These are phyloP conservation scores for Tylopilus balloui DNA, from an alignment of 768 basidiomycete species.

Conservation along the genomic window DNA sequence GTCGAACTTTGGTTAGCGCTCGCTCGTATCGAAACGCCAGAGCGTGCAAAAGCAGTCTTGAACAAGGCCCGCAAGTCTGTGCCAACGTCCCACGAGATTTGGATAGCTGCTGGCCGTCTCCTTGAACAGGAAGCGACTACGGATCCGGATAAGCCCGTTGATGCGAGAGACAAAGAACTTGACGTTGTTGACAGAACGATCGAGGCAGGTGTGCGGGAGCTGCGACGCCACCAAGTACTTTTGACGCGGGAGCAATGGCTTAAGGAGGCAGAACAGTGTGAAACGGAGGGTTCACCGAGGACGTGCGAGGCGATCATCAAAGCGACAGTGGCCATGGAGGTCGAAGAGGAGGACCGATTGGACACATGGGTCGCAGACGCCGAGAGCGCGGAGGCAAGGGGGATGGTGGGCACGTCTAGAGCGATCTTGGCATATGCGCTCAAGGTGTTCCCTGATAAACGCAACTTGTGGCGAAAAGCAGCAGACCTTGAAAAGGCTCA, in stretches of 20 bases:
- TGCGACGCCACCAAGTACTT: slow-evolving; percentile 80
- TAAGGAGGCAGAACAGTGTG: slow-evolving; percentile 90
- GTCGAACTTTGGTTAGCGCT: slow-evolving; percentile 98
- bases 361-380: slow-evolving; percentile 92
- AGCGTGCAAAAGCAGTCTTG: slow-evolving; percentile 85
- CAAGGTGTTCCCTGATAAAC: slow-evolving; percentile 83
- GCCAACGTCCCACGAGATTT: slow-evolving; percentile 96
- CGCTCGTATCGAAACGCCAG: slow-evolving; percentile 92
- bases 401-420: slow-evolving; percentile 76
- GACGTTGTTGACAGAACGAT: slow-evolving; percentile 85
- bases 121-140: slow-evolving; percentile 77
- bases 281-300: slow-evolving; percentile 74
- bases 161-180: slow-evolving; percentile 58
- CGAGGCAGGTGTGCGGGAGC: slow-evolving; percentile 71
- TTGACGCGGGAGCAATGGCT: slow-evolving; percentile 92
- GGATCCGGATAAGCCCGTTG: slow-evolving; percentile 42
- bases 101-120: slow-evolving; percentile 93
- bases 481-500: slow-evolving; percentile 92
- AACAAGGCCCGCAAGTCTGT: slow-evolving; percentile 94
- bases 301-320: slow-evolving; percentile 95
- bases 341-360: slow-evolving; percentile 91
- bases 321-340: slow-evolving; percentile 87
- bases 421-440: slow-evolving; percentile 89
- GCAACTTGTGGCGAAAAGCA: slow-evolving; percentile 83
- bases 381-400: slow-evolving; percentile 69